phyloP scores from a whole-genome alignment of 768 basidiomycete genomes.

The Tricholoma sp. region DNA sequence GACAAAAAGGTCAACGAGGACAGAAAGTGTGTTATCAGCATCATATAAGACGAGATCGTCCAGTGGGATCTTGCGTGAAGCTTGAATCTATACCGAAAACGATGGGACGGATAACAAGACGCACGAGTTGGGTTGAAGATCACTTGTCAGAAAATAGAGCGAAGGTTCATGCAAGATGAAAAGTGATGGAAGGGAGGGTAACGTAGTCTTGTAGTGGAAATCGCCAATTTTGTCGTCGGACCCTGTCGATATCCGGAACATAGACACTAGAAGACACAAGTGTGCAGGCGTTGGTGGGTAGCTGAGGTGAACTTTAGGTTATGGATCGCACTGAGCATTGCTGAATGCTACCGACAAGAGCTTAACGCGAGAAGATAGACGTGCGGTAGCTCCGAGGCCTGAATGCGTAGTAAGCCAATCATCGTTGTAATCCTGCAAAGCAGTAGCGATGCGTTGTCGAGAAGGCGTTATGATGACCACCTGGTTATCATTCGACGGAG shows the following conservation, averaged over 20 bases:
- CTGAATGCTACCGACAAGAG: slow-evolving; percentile 47
- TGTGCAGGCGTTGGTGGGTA: slow-evolving; percentile 63
- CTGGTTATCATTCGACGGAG: slow-evolving; percentile 24
- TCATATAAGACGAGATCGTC: slow-evolving; percentile 24
- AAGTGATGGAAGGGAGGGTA: slow-evolving; percentile 38
- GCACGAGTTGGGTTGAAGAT: not conserved
- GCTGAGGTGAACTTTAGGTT: slow-evolving; percentile 28
- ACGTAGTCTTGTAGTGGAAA: slow-evolving; percentile 20
- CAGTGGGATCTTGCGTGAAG: slow-evolving; percentile 5
- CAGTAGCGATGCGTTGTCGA: slow-evolving; percentile 33
- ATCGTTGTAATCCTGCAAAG: slow-evolving; percentile 48
- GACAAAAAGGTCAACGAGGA: slow-evolving; percentile 16
- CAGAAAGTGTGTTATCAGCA: slow-evolving; percentile 14
- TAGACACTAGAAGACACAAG: slow-evolving; percentile 45
- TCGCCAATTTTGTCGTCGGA: slow-evolving; percentile 15
- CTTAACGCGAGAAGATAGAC: slow-evolving; percentile 37
- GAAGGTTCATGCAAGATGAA: slow-evolving; percentile 60
- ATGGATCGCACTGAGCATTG: not conserved
- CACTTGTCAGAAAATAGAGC: slow-evolving; percentile 36
- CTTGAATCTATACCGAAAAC: not conserved
- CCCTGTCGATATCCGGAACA: slow-evolving; percentile 32
- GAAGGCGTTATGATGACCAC: slow-evolving; percentile 52
- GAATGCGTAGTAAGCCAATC: slow-evolving; percentile 44
- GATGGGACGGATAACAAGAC: not conserved
- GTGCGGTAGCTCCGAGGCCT: slow-evolving; percentile 30